Evolutionary conservation across 495 filamentous ascomycete species (phyloP), one percentile per base, ranked within the genome.

Genomic region (Extremus antarcticus): DNA sequence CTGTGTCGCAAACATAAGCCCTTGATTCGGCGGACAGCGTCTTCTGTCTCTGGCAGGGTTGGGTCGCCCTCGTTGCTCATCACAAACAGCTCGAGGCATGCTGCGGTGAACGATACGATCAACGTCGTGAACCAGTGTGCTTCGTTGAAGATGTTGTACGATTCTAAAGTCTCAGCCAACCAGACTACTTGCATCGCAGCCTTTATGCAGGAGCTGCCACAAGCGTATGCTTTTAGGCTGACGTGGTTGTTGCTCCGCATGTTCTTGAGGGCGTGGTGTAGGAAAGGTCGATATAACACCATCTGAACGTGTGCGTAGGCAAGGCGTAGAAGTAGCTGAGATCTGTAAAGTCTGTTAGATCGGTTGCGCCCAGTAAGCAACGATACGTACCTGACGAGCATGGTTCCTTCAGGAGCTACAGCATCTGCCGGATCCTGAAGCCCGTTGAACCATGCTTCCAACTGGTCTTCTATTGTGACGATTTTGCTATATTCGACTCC

Each of bases 111-210:
- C 17, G 43, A 47, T 20, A 59, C 20, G 35, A 55, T 59, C 2
- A 59, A 29, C 21, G 43, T 55, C 11, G 50, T 47, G 57, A 55
- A 55, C 57, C 57, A 59, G 17, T 47, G 43, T 3, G 51, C 35
- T 16, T 53, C 25, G 47, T 51, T 59, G 52, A 59, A 59, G 22
- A 55, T 13, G 20, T 46, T 15, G 41, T 47, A 59, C 10, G 57
- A 35, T 21, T 59, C 57, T 11, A 59, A 29, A 17, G 43, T 23
- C 24, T 59, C 57, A 7, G 43, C 46, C 2, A 59, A 51, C 57
- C 57, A 59, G 15, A 59, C 57, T 13, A 51, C 57, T 41, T 59
- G 57, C 57, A 59, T 59, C 17, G 51, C 51, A 2, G 57, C 57
- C 35, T 59, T 59, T 25, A 59, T 49, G 29, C 57, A 59, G 13